Percentiles rank a stretch among this genome's conserved stretches.
phyloP scores from a whole-genome alignment of 352 stramenopile genomes.

The Phytophthora ohioensis region DNA sequence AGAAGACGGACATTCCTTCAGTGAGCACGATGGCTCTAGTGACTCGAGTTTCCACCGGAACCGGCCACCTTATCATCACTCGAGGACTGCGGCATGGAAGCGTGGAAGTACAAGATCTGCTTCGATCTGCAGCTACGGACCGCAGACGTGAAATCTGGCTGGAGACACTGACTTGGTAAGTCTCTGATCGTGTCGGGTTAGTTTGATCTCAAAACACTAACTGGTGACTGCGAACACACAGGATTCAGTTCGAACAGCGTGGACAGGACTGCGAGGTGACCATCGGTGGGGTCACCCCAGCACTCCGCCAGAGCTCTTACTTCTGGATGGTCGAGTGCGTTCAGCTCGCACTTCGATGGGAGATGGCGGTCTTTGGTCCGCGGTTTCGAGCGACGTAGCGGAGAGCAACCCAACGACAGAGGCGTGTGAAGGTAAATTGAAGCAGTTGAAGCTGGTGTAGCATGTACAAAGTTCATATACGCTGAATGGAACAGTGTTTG shows the following conservation, averaged over 20 bases:
- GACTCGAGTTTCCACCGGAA: slow-evolving; percentile 31
- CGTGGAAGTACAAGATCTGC: slow-evolving; percentile 40
- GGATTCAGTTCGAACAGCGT: slow-evolving; percentile 46
- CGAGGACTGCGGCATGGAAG: slow-evolving; percentile 45
- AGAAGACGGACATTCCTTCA: slow-evolving; percentile 34
- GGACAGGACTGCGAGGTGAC: slow-evolving; percentile 44
- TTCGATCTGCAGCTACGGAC: slow-evolving; percentile 13
- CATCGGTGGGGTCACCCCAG: slow-evolving; percentile 46
- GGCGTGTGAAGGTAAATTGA: slow-evolving; percentile 8
- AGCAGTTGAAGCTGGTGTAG: slow-evolving; percentile 11
- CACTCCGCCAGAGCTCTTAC: slow-evolving; percentile 45
- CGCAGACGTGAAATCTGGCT: slow-evolving; percentile 34
- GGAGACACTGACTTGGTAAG: slow-evolving; percentile 38
- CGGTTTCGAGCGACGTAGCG: slow-evolving; percentile 34
- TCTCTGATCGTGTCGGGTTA: not conserved
- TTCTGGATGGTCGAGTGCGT: slow-evolving; percentile 60
- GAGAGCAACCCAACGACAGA: slow-evolving; percentile 1
- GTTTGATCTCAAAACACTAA: slow-evolving; percentile 3
- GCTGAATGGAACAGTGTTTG: slow-evolving; percentile 11
- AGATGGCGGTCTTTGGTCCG: slow-evolving; percentile 45
- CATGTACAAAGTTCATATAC: slow-evolving; percentile 2
- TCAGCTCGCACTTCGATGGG: slow-evolving; percentile 51
- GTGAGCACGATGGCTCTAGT: slow-evolving; percentile 40
- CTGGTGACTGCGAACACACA: slow-evolving; percentile 6
- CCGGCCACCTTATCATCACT: slow-evolving; percentile 40